Base-by-base conservation (phyloP, 1,284 basidiomycete genomes). In the Phellinidium pouzarii region DNA sequence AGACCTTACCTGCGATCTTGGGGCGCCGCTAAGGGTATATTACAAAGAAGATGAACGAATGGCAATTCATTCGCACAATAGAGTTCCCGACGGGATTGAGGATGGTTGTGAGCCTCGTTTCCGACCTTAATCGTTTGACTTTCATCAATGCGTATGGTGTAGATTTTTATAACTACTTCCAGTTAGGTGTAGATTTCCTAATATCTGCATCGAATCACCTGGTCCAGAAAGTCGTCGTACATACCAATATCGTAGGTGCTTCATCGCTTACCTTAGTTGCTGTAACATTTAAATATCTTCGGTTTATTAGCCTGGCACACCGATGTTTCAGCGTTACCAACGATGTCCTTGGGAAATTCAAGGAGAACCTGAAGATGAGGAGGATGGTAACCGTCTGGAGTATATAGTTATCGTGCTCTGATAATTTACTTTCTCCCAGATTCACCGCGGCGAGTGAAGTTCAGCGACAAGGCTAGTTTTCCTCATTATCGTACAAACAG, bases 161-260 rank as follows among this genome's bases (percentile, higher is more conserved):
- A 88, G 88, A 91, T 66, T 94, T 94, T 67, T 93, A 91, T 71
- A 94, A 94, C 64, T 94, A 94, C 64, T 91, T 94, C 59, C 86
- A 91, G 61, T 80, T 90, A 61, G 91, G 91, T 1, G 67, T 94
- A 9, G 91, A 94, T 63, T 88, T 93, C 59, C 74, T 92, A 20
- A 73, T 94, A 31, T 85, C 82, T 2, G 84, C 85, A 17, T 70
- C 74, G 14, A 79, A 77, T 0, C 85, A 89, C 62, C 61, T 77
- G 2, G 86, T 94, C n/a, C 79, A 76, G 63, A 94, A 94, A 74
- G 84, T 94, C 43, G 74, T 94, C 22, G 68, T 90, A 3, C 89
- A 94, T 64, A 82, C 91, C 1, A 94, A 94, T 61, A 79, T 92
- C 56, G 91, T 92, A 61, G 64, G 86, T 66, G 6, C 8, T 29